phyloP scores from a whole-genome alignment of 2,329 filamentous ascomycete genomes.

The Fusarium keratoplasticum region DNA sequence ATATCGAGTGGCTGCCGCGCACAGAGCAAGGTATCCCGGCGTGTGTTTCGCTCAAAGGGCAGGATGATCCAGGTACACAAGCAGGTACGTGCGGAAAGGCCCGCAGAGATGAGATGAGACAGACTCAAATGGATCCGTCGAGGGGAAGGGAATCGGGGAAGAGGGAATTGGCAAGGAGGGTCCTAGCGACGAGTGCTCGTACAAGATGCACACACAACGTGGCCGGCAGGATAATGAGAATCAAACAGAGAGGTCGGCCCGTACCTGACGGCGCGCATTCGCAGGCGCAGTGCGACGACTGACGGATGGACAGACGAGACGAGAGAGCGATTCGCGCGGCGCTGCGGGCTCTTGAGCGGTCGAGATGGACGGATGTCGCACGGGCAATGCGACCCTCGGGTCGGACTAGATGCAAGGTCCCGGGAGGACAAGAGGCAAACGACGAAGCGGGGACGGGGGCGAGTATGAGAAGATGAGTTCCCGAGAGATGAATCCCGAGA shows the following conservation, averaged over 20 bases:
- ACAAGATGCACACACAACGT: constrained; percentile 3
- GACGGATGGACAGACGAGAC: background rate
- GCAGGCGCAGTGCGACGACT: constrained; percentile 28
- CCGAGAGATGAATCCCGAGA: background rate
- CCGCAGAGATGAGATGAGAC: constrained; percentile 17
- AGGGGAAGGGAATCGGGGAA: background rate
- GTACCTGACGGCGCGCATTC: constrained; percentile 36
- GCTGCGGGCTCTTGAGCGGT: background rate
- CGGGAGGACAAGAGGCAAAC: constrained; percentile 27
- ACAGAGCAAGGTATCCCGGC: constrained; percentile 39
- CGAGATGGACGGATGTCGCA: constrained; percentile 12
- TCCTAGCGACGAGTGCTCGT: background rate
- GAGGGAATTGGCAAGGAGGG: constrained; percentile 1
- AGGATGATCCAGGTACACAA: constrained; percentile 41
- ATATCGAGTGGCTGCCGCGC: constrained; percentile 30
- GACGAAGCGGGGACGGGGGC: constrained; percentile 11
- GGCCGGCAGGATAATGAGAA: background rate
- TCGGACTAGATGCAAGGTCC: constrained; percentile 26
- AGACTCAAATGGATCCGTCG: background rate
- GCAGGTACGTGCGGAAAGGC: constrained; percentile 35
- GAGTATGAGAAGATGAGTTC: background rate
- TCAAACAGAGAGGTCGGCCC: constrained; percentile 15
- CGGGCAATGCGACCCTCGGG: constrained; percentile 13
- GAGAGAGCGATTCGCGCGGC: constrained; percentile 3
- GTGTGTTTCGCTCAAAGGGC: constrained; percentile 39